Base-by-base conservation (phyloP, 345 rosid species). In the Eucalyptus albens region DNA sequence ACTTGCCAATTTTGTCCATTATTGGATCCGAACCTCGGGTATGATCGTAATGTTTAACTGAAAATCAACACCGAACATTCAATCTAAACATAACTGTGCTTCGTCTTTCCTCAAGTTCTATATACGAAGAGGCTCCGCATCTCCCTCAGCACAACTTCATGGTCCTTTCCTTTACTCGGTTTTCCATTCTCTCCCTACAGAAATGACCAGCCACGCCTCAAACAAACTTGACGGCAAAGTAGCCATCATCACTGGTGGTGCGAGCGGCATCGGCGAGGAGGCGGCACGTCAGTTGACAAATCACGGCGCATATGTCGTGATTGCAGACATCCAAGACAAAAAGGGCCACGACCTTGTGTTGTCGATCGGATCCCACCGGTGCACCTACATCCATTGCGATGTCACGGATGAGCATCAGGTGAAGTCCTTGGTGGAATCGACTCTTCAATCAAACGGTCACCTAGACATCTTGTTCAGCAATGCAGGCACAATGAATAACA, bases 401-500 rank as follows among this genome's bases (percentile, higher is more conserved):
- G 89, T 92, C 22, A 88, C 92, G 8, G 40, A 88, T 16, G 93
- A 91, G 89, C 80, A 87, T 19, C 89, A 89, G 11, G 87, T 92
- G 4, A 87, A 91, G 90, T 50, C 86, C 83, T 77, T 92, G 6
- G 90, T 92, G 26, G 67, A 89, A 33, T n/a, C 89, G 5, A 88
- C 91, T 8, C 53, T 88, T 27, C 51, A 42, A 50, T 29, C 29
- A 2, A 88, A 89, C 7, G 90, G 92, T 1, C 67, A 33, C 40
- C 90, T 93, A 10, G 93, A 93, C 88, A 55, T 91, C 88, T 87
- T 91, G 91, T 93, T 93, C 50, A 87, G 93, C 85, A 93, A 90
- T 31, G 95, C 94, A 1, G 94, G 94, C 16, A 2, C 19, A 2
- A 6, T 45, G 4, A 13, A 24, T 15, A 22, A 16, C 17, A 29